Base-by-base conservation (phyloP, 352 stramenopile genomes). In the Chrysophaeum taylorii region DNA sequence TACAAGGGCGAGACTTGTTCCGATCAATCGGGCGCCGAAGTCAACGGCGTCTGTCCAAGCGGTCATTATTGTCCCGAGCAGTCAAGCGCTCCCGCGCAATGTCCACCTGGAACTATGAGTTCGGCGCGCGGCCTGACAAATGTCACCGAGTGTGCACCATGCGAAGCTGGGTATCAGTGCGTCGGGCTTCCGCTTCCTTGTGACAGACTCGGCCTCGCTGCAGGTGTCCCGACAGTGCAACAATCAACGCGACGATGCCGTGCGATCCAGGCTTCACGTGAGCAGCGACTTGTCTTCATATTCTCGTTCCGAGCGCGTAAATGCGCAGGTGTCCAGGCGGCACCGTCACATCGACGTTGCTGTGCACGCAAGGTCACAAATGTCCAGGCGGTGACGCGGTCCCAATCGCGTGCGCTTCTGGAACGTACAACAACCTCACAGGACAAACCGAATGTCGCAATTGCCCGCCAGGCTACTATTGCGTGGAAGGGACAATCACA, bases 141-240 rank as follows among this genome's bases (percentile, higher is more conserved):
- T 38, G 15, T 53, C 7, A 23, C 7, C 23, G 5, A 73, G 4
- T 73, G 69, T 57, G 29, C 12, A 39, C 9, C 4, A 9, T 93
- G 87, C 41, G 79, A 81, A 41, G 85, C 85, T 27, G 87, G 86
- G 1, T 82, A 79, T 2, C 92, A 91, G 64, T n/a, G n/a, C n/a
- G n/a, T n/a, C n/a, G n/a, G n/a, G n/a, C n/a, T n/a, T n/a, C n/a
- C n/a, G n/a, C n/a, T n/a, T n/a, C n/a, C n/a, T n/a, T n/a, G n/a
- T n/a, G n/a, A n/a, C n/a, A n/a, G n/a, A n/a, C n/a, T n/a, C n/a
- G n/a, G n/a, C n/a, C n/a, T n/a, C n/a, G n/a, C n/a, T n/a, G n/a
- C n/a, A n/a, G n/a, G n/a, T 93, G 87, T 53, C 45, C 45, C 31
- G 14, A 63, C 14, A 21, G 14, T 14, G 36, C 14, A 63, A 14